A percentile compares a stretch with the other conserved stretches of the same genome.
These are phyloP conservation scores for Diaporthe vaccinii DNA, from an alignment of 2,329 filamentous ascomycete species.

Conservation along the genomic window DNA sequence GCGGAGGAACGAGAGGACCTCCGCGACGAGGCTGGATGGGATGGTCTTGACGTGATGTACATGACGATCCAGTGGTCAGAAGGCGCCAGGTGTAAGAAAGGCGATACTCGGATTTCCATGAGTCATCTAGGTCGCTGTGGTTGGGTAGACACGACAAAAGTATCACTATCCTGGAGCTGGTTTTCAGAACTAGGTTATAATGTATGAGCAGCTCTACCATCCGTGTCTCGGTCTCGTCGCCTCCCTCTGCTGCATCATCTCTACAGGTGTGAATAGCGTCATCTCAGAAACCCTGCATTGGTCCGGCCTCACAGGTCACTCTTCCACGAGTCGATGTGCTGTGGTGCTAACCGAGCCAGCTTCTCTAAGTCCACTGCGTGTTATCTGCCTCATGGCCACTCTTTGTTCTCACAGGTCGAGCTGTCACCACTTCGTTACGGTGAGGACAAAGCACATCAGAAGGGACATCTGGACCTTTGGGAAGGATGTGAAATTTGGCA, in stretches of 20 bases:
- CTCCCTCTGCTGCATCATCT: background rate
- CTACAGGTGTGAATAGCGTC: background rate
- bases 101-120: background rate
- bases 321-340: background rate
- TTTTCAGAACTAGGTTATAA: background rate
- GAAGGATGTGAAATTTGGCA: background rate
- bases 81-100: background rate
- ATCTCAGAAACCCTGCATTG: too few species aligned
- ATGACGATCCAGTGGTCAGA: background rate
- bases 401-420: background rate
- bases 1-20: slow-evolving; percentile 61
- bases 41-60: slow-evolving; percentile 16
- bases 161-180: background rate
- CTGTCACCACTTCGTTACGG: background rate
- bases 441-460: too few species aligned
- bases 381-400: background rate
- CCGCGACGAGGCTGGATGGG: slow-evolving; percentile 33
- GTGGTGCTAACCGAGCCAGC: background rate
- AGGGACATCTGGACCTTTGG: too few species aligned
- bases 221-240: background rate
- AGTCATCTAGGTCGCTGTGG: background rate
- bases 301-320: too few species aligned
- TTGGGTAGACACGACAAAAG: background rate
- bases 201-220: background rate
- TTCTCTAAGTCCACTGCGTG: background rate